Evolutionary conservation across 768 basidiomycete species (phyloP).

Genomic region (Suillus decipiens): DNA sequence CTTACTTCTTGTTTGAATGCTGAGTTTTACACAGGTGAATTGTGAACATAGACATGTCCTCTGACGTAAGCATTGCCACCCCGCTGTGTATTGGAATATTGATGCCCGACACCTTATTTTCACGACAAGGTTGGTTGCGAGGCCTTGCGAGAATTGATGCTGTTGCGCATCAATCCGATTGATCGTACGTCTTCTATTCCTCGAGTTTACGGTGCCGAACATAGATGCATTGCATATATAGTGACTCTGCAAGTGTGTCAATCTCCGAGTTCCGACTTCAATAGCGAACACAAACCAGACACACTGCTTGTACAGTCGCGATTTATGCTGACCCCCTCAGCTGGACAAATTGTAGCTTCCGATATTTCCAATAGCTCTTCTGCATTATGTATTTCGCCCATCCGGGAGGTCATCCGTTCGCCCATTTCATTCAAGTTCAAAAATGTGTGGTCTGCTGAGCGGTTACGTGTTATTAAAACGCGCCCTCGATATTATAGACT

Average conservation of each 20-base stretch:
- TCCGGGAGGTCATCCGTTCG: not conserved
- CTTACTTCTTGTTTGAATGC: not conserved
- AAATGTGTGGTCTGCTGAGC: slow-evolving; percentile 1
- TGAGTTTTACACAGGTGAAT: not conserved
- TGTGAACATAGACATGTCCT: not conserved
- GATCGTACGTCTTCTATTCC: not conserved
- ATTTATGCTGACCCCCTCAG: not conserved
- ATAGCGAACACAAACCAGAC: not conserved
- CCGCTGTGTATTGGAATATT: not conserved
- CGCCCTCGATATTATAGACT: not conserved
- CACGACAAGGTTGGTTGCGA: not conserved
- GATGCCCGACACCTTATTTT: not conserved
- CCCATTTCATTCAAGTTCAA: not conserved
- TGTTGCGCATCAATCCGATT: slow-evolving; percentile 1
- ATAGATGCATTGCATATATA: not conserved
- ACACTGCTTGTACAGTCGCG: not conserved
- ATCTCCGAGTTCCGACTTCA: slow-evolving; percentile 1
- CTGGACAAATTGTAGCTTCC: not conserved
- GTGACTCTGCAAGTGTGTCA: not conserved
- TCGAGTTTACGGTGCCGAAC: not conserved
- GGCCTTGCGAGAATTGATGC: not conserved
- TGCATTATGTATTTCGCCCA: not conserved
- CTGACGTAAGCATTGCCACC: not conserved
- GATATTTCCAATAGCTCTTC: not conserved
- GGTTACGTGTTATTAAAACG: slow-evolving; percentile 3